Evolutionary conservation across 345 rosid genomes (phyloP).

Genomic region (Orychophragmus violaceus): DNA sequence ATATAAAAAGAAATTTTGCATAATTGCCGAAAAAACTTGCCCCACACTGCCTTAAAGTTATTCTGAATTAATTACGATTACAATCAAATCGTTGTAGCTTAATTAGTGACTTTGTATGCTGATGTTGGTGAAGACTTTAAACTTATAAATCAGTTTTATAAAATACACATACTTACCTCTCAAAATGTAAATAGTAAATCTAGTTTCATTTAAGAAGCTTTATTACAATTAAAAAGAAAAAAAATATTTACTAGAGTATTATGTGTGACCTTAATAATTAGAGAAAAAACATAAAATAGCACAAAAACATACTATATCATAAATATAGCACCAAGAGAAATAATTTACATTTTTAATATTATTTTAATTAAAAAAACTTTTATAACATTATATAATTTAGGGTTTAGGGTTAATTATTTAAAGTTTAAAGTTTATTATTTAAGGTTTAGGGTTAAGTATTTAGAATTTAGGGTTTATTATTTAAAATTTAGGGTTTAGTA

Average conservation of each 20-base stretch:
- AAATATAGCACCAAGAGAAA: too few relatives aligned
- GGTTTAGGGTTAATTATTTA: too few relatives aligned
- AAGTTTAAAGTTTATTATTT: too few relatives aligned
- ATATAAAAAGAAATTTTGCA: not conserved
- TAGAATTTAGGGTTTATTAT: too few relatives aligned
- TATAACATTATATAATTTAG: too few relatives aligned
- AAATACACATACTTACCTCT: not conserved
- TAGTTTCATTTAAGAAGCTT: not conserved
- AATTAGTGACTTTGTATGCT: conserved; percentile 4
- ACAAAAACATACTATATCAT: too few relatives aligned
- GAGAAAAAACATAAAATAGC: too few relatives aligned
- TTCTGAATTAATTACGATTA: not conserved
- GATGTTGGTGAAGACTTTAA: conserved; percentile 8
- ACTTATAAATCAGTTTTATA: not conserved
- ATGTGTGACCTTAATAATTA: not conserved
- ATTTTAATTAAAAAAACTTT: too few relatives aligned
- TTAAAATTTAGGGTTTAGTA: too few relatives aligned
- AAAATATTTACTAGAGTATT: not conserved
- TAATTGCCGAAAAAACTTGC: conserved; percentile 16
- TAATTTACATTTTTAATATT: too few relatives aligned
- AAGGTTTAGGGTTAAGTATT: too few relatives aligned
- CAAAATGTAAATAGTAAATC: not conserved
- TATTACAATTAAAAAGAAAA: not conserved
- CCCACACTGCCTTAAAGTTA: conserved; percentile 19
- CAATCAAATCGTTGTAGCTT: conserved; percentile 10